phyloP scores from a whole-genome alignment of 805 yeast species.

The Lachancea lanzarotensis region DNA sequence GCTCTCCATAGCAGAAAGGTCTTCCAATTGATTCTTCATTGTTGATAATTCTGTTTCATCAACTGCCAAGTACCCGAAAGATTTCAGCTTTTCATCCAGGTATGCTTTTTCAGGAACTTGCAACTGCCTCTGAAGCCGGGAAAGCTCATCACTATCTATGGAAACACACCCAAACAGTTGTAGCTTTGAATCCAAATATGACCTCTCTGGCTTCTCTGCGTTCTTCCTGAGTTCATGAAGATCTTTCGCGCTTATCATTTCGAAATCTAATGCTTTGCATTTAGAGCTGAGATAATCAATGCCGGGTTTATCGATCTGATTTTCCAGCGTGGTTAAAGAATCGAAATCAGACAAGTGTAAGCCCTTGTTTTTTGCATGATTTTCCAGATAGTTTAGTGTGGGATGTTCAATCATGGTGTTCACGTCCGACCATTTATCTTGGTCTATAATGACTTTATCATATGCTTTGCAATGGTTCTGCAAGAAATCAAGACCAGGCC shows the following conservation, averaged over 20 bases:
- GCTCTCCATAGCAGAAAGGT: neutral
- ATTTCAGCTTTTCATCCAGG: slow-evolving; percentile 19
- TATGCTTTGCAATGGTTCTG: neutral
- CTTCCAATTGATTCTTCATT: slow-evolving; percentile 4
- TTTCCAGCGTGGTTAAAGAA: slow-evolving; percentile 18
- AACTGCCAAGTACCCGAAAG: slow-evolving; percentile 10
- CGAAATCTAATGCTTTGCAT: neutral
- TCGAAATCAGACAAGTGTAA: slow-evolving; percentile 22
- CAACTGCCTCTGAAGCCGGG: slow-evolving; percentile 13
- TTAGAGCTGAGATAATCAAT: neutral
- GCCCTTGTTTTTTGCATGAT: slow-evolving; percentile 27
- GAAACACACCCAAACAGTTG: neutral
- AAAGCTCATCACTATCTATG: slow-evolving; percentile 11
- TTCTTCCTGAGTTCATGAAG: neutral
- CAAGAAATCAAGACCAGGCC: slow-evolving; percentile 27
- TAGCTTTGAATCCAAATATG: slow-evolving; percentile 3
- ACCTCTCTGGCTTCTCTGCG: neutral
- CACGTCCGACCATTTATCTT: neutral
- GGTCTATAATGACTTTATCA: neutral
- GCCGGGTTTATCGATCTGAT: slow-evolving; percentile 1
- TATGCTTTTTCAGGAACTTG: slow-evolving; percentile 11
- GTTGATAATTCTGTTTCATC: slow-evolving; percentile 8
- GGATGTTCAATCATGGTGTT: neutral
- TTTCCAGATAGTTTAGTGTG: slow-evolving; percentile 13
- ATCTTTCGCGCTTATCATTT: neutral